Base-by-base conservation (phyloP, 1,284 basidiomycete genomes). In the Termitomyces sp. region DNA sequence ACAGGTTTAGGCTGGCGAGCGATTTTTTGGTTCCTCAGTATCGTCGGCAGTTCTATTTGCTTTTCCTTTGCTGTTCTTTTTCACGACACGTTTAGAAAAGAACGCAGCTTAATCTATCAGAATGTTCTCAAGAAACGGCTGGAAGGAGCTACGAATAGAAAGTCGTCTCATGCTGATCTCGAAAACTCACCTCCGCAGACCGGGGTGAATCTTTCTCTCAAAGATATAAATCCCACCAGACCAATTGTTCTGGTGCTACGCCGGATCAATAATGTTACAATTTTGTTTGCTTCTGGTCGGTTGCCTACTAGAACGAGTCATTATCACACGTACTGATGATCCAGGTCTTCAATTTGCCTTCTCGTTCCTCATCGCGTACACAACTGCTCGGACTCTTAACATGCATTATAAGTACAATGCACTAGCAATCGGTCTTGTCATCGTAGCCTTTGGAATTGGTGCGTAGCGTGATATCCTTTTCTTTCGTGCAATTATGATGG, bases 71-170 rank as follows among this genome's bases (percentile, higher is more conserved):
- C 84, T 34, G 68, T 87, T 51, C 80, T 85, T 58, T 86, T 92
- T 73, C 83, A 83, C 50, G 92, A 94, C 63, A 92, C 91, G 0
- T 94, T 90, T 73, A 80, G 92, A 12, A 74, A 78, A 53, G 90
- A 94, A 66, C 83, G 92, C 26, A 92, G 89, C 57, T 68, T 86
- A 33, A 80, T 83, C 7, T 94, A 92, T 65, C 89, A 91, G 65
- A 75, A 73, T 48, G 82, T 83, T 7, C 67, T 86, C 28, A 74
- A 65, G 58, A 58, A 67, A 28, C 68, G 68, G 19, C 50, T 72
- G 9, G 57, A 65, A 60, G 57, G 61, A 13, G 46, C 50, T 31
- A 50, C 50, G 49, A 44, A 51, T 26, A 34, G 17, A 46, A 54
- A 43, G 38, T 15, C 30, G 5, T 15, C 40, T 33, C 42, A 45